Conservation (phyloP, 345 rosid genomes). For the Eucalyptus virginea region DNA sequence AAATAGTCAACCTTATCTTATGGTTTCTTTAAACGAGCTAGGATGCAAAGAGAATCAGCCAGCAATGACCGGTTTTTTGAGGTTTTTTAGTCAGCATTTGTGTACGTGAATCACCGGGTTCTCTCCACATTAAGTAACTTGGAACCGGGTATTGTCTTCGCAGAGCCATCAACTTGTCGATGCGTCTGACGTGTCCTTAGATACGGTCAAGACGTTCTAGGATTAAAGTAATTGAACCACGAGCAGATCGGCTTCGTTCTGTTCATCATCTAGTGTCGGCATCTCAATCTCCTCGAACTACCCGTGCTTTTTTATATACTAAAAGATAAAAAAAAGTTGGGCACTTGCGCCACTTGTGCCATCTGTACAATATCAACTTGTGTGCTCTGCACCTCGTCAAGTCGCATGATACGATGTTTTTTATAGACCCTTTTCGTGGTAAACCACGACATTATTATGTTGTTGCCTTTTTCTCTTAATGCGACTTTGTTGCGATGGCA, state of each 20-base stretch:
- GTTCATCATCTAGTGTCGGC: not conserved
- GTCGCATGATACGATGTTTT: not conserved
- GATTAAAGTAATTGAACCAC: constrained; percentile 1
- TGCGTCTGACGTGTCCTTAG: not conserved
- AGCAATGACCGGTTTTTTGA: not conserved
- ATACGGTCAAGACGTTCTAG: not conserved
- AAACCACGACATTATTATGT: not conserved
- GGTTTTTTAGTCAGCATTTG: not conserved
- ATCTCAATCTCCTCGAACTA: constrained; percentile 39
- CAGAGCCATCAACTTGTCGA: not conserved
- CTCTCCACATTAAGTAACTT: not conserved
- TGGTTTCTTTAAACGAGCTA: not conserved
- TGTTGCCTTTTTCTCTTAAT: not conserved
- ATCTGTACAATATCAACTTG: not conserved
- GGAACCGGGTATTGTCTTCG: not conserved
- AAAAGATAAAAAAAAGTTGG: not conserved
- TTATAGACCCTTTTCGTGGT: not conserved
- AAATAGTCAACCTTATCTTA: not conserved
- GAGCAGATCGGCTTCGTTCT: not conserved
- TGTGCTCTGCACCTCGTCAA: not conserved
- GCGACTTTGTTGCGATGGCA: not conserved
- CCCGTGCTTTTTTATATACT: not conserved
- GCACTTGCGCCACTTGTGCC: constrained; percentile 3
- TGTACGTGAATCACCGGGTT: not conserved
- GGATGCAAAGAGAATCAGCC: not conserved